A percentile compares a stretch with the other conserved stretches of the same genome.
These are phyloP conservation scores for Microsporum audouinii DNA, from an alignment of 2,329 filamentous ascomycete species.

Conservation along the genomic window DNA sequence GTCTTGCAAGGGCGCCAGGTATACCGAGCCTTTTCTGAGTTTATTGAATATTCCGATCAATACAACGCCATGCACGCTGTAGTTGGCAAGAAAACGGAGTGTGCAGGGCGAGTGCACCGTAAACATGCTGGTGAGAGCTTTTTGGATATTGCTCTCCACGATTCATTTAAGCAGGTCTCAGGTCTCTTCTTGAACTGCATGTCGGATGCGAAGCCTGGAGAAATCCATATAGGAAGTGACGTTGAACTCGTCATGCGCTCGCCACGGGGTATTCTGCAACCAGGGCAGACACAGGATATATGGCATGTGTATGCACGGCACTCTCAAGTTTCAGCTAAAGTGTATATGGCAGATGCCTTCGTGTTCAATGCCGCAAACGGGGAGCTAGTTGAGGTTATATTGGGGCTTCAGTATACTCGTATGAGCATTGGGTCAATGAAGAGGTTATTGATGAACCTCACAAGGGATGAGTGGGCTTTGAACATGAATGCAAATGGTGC, in stretches of 20 bases:
- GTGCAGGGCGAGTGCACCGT: background rate
- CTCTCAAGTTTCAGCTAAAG: background rate
- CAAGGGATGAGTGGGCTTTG: background rate
- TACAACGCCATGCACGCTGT: conserved; percentile 19
- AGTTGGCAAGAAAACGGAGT: conserved; percentile 1
- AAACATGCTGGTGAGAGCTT: background rate
- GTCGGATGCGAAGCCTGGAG: background rate
- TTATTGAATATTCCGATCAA: conserved; percentile 15
- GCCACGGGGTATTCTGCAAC: background rate
- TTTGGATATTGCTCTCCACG: background rate
- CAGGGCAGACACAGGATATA: background rate
- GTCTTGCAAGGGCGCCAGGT: conserved; percentile 7
- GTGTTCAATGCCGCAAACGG: conserved; percentile 1
- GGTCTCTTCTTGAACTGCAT: conserved; percentile 6
- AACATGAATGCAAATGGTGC: background rate
- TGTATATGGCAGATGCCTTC: background rate
- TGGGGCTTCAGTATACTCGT: background rate
- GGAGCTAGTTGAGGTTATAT: background rate
- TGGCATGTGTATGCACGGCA: background rate
- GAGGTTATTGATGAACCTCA: background rate
- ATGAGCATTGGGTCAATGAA: background rate
- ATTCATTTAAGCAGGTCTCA: background rate
- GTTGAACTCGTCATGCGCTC: conserved; percentile 3
- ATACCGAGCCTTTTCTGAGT: conserved; percentile 15
- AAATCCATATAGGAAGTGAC: background rate